These are phyloP conservation scores for Candida xyloterini DNA, from an alignment of 805 yeast genomes.

Conservation along the genomic window DNA sequence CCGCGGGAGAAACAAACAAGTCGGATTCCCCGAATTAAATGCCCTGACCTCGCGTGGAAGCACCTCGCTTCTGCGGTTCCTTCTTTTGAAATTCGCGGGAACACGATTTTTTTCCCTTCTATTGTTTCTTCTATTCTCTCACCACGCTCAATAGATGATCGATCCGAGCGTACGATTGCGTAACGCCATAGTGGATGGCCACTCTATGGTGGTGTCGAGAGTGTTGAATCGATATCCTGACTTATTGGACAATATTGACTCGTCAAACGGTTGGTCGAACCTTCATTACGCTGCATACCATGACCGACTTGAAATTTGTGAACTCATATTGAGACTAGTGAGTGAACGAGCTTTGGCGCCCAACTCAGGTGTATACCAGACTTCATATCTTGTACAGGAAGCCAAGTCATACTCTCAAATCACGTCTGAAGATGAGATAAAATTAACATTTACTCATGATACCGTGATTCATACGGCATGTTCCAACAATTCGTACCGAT, in stretches of 20 bases:
- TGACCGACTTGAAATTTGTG: slow-evolving; percentile 62
- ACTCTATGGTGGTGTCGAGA: slow-evolving; percentile 59
- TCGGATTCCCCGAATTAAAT: too few species aligned
- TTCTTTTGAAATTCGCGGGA: slow-evolving; percentile 4
- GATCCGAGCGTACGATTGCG: slow-evolving; percentile 69
- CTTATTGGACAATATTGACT: slow-evolving; percentile 64
- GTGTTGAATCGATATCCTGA: slow-evolving; percentile 67
- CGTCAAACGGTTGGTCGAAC: slow-evolving; percentile 76
- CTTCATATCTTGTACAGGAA: slow-evolving; percentile 2
- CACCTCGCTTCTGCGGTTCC: neutral
- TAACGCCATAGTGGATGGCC: slow-evolving; percentile 61
- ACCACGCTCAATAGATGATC: slow-evolving; percentile 37
- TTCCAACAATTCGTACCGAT: slow-evolving; percentile 50
- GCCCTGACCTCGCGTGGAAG: too few species aligned
- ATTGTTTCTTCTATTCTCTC: neutral
- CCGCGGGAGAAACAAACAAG: too few species aligned
- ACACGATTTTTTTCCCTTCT: slow-evolving; percentile 2
- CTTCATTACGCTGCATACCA: slow-evolving; percentile 76
- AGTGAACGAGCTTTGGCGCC: slow-evolving; percentile 12
- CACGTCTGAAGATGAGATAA: slow-evolving; percentile 34
- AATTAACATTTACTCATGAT: slow-evolving; percentile 49
- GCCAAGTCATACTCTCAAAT: slow-evolving; percentile 26
- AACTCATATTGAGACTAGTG: slow-evolving; percentile 22
- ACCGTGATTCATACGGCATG: slow-evolving; percentile 74
- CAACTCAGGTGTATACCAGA: slow-evolving; percentile 13